Base-by-base conservation (phyloP, 768 basidiomycete genomes). In the Macrolepiota fuliginosa region DNA sequence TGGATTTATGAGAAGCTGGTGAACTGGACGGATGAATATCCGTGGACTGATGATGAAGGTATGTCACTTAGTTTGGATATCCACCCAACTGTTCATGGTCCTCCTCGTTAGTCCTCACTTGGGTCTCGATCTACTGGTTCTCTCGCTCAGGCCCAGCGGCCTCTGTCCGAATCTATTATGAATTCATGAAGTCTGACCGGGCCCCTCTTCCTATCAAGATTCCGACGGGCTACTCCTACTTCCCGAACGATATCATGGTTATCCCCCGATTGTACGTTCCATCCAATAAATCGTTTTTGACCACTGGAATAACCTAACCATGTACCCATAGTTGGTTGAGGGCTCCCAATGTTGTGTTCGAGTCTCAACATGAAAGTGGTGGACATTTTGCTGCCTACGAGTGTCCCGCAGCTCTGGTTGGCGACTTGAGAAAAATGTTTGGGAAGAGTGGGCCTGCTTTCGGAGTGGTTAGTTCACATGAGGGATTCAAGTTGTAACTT, bases 331-430 rank as follows among this genome's bases (percentile, higher is more conserved):
- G 84, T 12, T 86, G 84, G 83, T 24, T 63, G 65, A 72, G 29
- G 64, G 69, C 55, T 17, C 70, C 51, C 63, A 79, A 65, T 73
- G 71, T 64, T 57, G 81, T 86, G 4, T 85, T 82, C 54, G 76
- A 81, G 63, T 71, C 76, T 3, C 71, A 77, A 15, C 86, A 87
- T 57, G 72, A 73, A 1, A 68, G 68, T 6, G 86, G 86, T 4
- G 85, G 86, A 1, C 86, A 87, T 68, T 87, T 88, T 66, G 81
- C 84, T 10, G 78, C 85, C 0, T 67, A 79, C 63, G 86, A 87
- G 64, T 69, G 65, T 45, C 84, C 86, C 0, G 72, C 78, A 4
- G 69, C 71, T 2, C 72, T 88, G 15, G 85, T 74, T 0, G 74
- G 65, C 1, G 86, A 86, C 64, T 53, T 88, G 51, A 72, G 80